Evolutionary conservation across 352 stramenopile genomes (phyloP).

Genomic region (Phytopythium mirpurense): DNA sequence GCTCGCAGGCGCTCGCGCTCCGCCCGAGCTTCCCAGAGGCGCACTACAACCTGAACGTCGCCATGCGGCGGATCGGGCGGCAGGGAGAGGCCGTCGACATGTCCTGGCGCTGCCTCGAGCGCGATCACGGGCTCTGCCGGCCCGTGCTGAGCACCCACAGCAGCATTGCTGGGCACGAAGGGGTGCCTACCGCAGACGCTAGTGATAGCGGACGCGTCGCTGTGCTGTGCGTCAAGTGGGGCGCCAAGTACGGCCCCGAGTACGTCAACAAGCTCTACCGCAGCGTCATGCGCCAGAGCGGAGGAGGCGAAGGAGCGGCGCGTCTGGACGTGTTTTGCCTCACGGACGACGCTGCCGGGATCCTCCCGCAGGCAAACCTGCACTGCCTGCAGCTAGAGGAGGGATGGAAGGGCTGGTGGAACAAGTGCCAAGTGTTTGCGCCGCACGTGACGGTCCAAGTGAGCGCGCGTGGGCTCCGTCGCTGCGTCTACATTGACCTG

Average conservation of each 20-base stretch:
- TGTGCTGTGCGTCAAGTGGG: slow-evolving; percentile 84
- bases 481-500: slow-evolving; percentile 61
- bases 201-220: slow-evolving; percentile 12
- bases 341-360: slow-evolving; percentile 48
- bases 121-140: slow-evolving; percentile 65
- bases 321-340: slow-evolving; percentile 55
- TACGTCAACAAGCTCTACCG: slow-evolving; percentile 78
- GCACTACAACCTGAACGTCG: slow-evolving; percentile 61
- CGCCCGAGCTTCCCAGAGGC: slow-evolving; percentile 25
- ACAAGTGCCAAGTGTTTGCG: slow-evolving; percentile 71
- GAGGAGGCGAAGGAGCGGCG: too few species aligned
- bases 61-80: slow-evolving; percentile 39
- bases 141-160: slow-evolving; percentile 84
- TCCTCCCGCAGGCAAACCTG: slow-evolving; percentile 26
- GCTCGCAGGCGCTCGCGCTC: slow-evolving; percentile 24
- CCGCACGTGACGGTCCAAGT: slow-evolving; percentile 18
- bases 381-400: slow-evolving; percentile 19
- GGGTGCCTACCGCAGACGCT: background rate
- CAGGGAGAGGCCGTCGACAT: slow-evolving; percentile 37
- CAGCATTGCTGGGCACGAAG: slow-evolving; percentile 81
- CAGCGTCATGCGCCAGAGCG: slow-evolving; percentile 27
- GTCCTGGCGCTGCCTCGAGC: slow-evolving; percentile 63
- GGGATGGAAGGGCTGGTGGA: slow-evolving; percentile 71
- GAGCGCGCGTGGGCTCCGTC: slow-evolving; percentile 15
- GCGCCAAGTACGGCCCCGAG: slow-evolving; percentile 70